These are phyloP conservation scores for Plenodomus biglobosus DNA, from an alignment of 2,329 filamentous ascomycete species.

Conservation along the genomic window DNA sequence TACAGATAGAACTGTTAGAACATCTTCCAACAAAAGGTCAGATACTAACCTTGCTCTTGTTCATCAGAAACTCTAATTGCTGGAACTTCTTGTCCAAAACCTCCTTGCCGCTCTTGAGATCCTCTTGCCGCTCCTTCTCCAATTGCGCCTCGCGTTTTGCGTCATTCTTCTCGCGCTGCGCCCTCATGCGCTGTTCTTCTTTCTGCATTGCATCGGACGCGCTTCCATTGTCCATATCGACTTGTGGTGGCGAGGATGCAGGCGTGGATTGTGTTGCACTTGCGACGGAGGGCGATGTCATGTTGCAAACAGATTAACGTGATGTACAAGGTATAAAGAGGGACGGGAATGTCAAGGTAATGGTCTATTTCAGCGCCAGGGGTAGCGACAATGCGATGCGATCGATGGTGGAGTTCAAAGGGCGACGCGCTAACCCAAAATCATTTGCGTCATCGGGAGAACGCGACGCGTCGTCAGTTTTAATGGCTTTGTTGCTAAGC, in stretches of 20 bases:
- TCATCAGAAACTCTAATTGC: constrained; percentile 55
- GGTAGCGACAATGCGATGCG: neutral
- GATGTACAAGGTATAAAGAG: neutral
- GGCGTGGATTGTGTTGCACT: constrained; percentile 34
- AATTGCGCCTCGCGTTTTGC: constrained; percentile 49
- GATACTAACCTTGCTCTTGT: constrained; percentile 50
- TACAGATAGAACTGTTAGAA: constrained; percentile 12
- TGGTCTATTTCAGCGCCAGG: neutral
- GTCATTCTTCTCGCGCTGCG: constrained; percentile 48
- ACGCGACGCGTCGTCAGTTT: neutral
- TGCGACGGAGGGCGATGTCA: constrained; percentile 28
- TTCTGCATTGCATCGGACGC: constrained; percentile 47
- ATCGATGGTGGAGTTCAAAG: neutral
- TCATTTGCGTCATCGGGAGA: neutral
- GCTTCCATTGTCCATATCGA: constrained; percentile 28
- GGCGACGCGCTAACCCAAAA: constrained; percentile 1
- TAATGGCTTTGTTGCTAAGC: neutral
- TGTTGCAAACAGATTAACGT: constrained; percentile 8
- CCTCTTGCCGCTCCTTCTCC: constrained; percentile 50
- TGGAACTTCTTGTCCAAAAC: constrained; percentile 55
- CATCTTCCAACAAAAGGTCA: neutral
- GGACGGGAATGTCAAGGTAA: neutral
- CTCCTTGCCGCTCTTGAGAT: constrained; percentile 49
- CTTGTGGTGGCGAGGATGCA: constrained; percentile 37
- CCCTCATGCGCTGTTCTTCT: constrained; percentile 51